A percentile compares a stretch with the other conserved stretches of the same genome.
These are phyloP conservation scores for Reutealis trisperma DNA, from an alignment of 345 rosid genomes.

Conservation along the genomic window DNA sequence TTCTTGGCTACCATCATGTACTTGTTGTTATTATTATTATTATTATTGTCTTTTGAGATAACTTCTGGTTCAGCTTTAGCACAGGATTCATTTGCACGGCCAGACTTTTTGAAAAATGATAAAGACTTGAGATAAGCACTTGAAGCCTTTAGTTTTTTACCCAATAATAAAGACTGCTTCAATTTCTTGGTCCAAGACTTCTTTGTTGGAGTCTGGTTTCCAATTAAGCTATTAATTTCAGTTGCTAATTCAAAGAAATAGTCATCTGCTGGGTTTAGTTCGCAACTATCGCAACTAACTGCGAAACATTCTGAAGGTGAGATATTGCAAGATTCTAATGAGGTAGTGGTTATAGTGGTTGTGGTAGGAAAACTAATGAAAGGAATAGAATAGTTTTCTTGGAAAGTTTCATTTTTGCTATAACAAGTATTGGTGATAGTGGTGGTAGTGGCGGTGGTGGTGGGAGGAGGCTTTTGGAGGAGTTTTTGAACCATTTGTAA, in stretches of 20 bases:
- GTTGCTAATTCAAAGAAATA: slow-evolving; percentile 60
- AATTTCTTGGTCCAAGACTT: slow-evolving; percentile 51
- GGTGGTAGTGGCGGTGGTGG: no score
- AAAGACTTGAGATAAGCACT: slow-evolving; percentile 61
- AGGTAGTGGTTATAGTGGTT: slow-evolving; percentile 20
- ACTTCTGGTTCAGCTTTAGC: slow-evolving; percentile 27
- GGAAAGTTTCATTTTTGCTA: slow-evolving; percentile 25
- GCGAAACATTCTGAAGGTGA: slow-evolving; percentile 63
- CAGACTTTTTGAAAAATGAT: slow-evolving; percentile 46
- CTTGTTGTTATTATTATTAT: slow-evolving; percentile 13
- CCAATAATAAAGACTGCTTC: slow-evolving; percentile 50
- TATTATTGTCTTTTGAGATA: no score
- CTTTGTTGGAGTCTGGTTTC: slow-evolving; percentile 27
- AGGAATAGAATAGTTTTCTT: slow-evolving; percentile 31
- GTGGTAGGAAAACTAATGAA: slow-evolving; percentile 9
- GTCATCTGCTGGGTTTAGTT: slow-evolving; percentile 57
- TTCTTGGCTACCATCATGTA: slow-evolving; percentile 41
- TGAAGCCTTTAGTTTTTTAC: slow-evolving; percentile 74
- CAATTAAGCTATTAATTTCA: slow-evolving; percentile 47
- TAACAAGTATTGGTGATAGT: background rate
- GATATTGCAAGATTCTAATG: slow-evolving; percentile 41
- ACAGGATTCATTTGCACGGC: slow-evolving; percentile 50
- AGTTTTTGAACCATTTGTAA: slow-evolving; percentile 75
- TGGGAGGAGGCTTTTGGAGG: slow-evolving; percentile 35
- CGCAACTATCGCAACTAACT: slow-evolving; percentile 59